A percentile compares a stretch with the other conserved stretches of the same genome.
Evolutionary conservation across 306 rosid genomes (phyloP).

Genomic region (Dalbergia cultrata): DNA sequence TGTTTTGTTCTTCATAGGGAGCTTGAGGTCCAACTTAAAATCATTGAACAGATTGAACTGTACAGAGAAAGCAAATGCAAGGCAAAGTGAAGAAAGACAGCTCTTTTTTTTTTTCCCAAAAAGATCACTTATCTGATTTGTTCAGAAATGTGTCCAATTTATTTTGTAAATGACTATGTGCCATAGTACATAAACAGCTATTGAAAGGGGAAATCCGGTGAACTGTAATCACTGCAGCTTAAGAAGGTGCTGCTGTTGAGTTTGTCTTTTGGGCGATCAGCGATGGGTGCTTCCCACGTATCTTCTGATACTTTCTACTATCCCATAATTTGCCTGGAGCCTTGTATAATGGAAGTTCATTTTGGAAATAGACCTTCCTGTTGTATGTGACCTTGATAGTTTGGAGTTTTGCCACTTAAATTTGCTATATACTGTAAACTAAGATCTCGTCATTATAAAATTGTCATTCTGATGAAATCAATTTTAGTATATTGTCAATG

Average conservation of each 20-base stretch:
- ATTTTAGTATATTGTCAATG: too few relatives aligned
- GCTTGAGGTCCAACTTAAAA: slow-evolving; percentile 39
- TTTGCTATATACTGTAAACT: not conserved
- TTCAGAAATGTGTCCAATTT: slow-evolving; percentile 33
- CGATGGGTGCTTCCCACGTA: slow-evolving; percentile 28
- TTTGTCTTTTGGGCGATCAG: slow-evolving; percentile 4
- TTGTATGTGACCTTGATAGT: not conserved
- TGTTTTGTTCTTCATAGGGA: slow-evolving; percentile 30
- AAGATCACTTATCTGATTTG: slow-evolving; percentile 49
- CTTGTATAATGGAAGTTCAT: slow-evolving; percentile 37
- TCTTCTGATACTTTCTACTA: slow-evolving; percentile 26
- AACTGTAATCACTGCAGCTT: slow-evolving; percentile 17
- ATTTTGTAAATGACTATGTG: slow-evolving; percentile 42
- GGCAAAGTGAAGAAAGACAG: slow-evolving; percentile 28
- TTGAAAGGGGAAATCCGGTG: slow-evolving; percentile 22
- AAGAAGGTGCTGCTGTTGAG: slow-evolving; percentile 34
- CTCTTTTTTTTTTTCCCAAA: not conserved
- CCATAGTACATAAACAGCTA: slow-evolving; percentile 38
- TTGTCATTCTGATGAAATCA: not conserved
- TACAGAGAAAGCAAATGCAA: slow-evolving; percentile 51
- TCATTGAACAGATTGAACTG: slow-evolving; percentile 45
- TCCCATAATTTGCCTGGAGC: slow-evolving; percentile 30
- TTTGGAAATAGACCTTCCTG: slow-evolving; percentile 25
- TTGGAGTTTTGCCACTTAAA: not conserved
- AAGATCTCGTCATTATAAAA: not conserved